Evolutionary conservation across 169 alveolate species (phyloP), one percentile per base, ranked within the genome.

Genomic region (Perkinsus chesapeaki): DNA sequence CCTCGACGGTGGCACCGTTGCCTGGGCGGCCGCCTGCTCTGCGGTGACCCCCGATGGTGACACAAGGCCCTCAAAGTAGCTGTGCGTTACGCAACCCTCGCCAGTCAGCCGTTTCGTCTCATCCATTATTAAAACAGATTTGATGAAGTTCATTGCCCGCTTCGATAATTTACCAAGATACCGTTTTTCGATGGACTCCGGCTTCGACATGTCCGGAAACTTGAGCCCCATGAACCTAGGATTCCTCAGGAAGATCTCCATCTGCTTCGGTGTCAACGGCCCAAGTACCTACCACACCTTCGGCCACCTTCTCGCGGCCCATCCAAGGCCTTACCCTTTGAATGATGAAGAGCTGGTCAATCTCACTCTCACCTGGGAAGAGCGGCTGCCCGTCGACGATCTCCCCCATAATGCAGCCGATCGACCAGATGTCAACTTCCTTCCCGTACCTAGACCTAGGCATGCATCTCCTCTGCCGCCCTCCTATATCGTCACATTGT

Each of bases 401-500:
- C 94, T 98, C 99, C 31, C 98, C 99, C 99, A 97, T 97, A 27
- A 97, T 97, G 93, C 99, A 97, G 3, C 98, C 99, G 60, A 99
- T 96, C 16, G 99, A 98, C 99, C 99, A 99, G 99, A 98, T 98
- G 95, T 99, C 99, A 39, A 98, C 99, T 39, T 99, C 99, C 93
- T 98, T 98, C 19, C 99, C 98, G 94, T 99, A 99, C 72, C 97
- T 97, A 48, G n/a, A n/a, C n/a, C n/a, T n/a, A n/a, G n/a, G n/a
- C n/a, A n/a, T n/a, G n/a, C n/a, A n/a, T n/a, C n/a, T n/a, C n/a
- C n/a, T n/a, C n/a, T n/a, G n/a, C n/a, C n/a, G n/a, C n/a, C n/a
- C n/a, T n/a, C n/a, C n/a, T n/a, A n/a, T n/a, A 60, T 60, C 82
- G 82, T 23, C 82, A 60, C 82, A 34, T 97, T 39, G 99, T 98